Percentiles rank a stretch among this genome's conserved stretches.
These are phyloP conservation scores for Phyllosticta citrichinensis DNA, from an alignment of 2,329 filamentous ascomycete genomes.

Conservation along the genomic window DNA sequence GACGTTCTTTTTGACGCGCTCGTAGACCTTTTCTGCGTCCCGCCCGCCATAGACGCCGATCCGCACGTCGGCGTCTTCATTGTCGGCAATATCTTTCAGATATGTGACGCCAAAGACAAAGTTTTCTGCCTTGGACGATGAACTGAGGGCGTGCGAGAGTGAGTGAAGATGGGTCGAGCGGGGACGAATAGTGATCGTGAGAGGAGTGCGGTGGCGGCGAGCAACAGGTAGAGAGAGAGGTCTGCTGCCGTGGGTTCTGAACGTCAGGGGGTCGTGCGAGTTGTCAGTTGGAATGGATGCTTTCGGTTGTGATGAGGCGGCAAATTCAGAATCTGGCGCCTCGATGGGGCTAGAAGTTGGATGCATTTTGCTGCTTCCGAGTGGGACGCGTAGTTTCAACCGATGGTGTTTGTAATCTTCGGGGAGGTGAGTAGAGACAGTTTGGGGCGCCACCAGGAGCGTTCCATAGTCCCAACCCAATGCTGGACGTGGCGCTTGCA, in stretches of 20 bases:
- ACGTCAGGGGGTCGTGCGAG: neutral
- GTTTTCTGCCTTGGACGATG: neutral
- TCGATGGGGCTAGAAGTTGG: conserved; percentile 21
- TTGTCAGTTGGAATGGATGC: neutral
- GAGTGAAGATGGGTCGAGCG: neutral
- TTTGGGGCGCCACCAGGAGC: conserved; percentile 48
- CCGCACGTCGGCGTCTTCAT: conserved; percentile 49
- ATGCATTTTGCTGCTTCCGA: conserved; percentile 51
- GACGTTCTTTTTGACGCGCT: conserved; percentile 33
- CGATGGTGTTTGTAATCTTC: conserved; percentile 40
- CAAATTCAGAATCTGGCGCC: neutral
- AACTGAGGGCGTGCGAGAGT: neutral
- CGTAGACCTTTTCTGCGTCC: neutral
- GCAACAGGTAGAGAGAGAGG: neutral
- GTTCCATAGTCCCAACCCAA: conserved; percentile 66
- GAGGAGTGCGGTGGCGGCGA: neutral
- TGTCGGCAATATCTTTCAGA: conserved; percentile 60
- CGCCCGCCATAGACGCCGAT: conserved; percentile 56
- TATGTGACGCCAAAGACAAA: conserved; percentile 51
- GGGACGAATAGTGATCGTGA: neutral
- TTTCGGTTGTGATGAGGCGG: neutral
- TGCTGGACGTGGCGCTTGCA: conserved; percentile 49
- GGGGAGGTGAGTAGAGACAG: conserved; percentile 42
- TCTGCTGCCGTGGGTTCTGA: neutral
- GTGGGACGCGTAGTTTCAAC: conserved; percentile 50